Evolutionary conservation across 208 protist genomes (phyloP).

Genomic region (Crithidia sp.): DNA sequence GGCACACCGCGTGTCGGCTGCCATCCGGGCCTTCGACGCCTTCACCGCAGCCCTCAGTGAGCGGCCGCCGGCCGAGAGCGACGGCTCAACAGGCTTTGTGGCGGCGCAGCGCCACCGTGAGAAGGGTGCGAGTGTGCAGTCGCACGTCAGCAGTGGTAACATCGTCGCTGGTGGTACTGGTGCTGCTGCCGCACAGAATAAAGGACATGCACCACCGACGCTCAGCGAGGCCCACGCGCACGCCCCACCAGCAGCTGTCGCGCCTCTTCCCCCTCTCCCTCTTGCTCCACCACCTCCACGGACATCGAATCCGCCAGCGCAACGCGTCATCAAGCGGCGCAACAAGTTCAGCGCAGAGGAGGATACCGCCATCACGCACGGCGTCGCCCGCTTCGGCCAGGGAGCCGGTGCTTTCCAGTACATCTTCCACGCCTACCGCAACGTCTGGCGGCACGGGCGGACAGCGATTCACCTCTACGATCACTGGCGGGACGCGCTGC

Average conservation of each 20-base stretch:
- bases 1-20: conserved; percentile 29
- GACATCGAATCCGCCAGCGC: background rate
- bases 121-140: too few species aligned
- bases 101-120: background rate
- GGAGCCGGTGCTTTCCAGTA: conserved; percentile 54
- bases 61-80: background rate
- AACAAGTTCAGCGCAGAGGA: conserved; percentile 66
- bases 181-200: too few species aligned
- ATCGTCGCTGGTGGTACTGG: too few species aligned
- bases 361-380: conserved; percentile 77
- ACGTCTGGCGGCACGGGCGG: conserved; percentile 63
- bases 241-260: too few species aligned
- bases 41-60: conserved; percentile 28
- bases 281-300: background rate
- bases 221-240: too few species aligned
- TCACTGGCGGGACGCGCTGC: conserved; percentile 83
- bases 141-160: too few species aligned
- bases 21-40: conserved; percentile 39
- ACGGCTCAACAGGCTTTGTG: background rate
- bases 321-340: conserved; percentile 27
- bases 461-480: conserved; percentile 76
- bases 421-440: conserved; percentile 66
- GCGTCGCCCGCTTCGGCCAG: conserved; percentile 67
- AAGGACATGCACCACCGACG: too few species aligned
- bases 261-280: too few species aligned